Conservation (phyloP, 169 alveolate genomes). For the Cryptosporidium viatorum region DNA sequence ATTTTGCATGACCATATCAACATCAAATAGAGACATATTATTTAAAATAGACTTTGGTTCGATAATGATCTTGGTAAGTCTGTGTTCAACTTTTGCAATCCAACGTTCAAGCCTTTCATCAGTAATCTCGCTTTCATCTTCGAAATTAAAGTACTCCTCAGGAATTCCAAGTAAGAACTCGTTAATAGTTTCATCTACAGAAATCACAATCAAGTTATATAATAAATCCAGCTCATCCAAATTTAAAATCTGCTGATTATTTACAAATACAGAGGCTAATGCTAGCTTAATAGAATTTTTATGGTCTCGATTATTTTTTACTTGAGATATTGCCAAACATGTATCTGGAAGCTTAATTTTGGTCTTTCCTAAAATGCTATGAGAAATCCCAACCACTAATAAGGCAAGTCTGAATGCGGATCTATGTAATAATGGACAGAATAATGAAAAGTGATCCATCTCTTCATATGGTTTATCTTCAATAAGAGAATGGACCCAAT, state of each 20-base stretch:
- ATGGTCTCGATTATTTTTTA: background rate
- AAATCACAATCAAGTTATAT: constrained; percentile 13
- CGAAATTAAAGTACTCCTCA: constrained; percentile 29
- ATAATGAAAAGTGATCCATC: constrained; percentile 60
- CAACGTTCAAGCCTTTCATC: constrained; percentile 60
- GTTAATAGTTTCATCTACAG: constrained; percentile 50
- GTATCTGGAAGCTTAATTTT: constrained; percentile 66
- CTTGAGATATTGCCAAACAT: constrained; percentile 62
- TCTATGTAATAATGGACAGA: constrained; percentile 52
- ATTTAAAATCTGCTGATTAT: constrained; percentile 39
- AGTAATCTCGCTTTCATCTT: constrained; percentile 36
- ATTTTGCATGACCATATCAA: constrained; percentile 71
- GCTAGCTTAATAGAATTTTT: constrained; percentile 48
- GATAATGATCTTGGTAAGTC: constrained; percentile 30
- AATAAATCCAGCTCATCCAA: constrained; percentile 36
- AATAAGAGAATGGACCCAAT: constrained; percentile 39
- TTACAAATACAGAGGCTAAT: constrained; percentile 41
- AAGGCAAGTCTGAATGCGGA: constrained; percentile 72
- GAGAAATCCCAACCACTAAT: constrained; percentile 66
- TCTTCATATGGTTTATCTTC: constrained; percentile 50
- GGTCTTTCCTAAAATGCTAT: constrained; percentile 31
- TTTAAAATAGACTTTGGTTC: constrained; percentile 28
- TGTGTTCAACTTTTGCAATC: constrained; percentile 65
- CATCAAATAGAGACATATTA: constrained; percentile 58
- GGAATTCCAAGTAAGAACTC: constrained; percentile 60